Evolutionary conservation across 805 yeast species (phyloP), one percentile per base, ranked within the genome.

Genomic region (Candida coquimbonensis): DNA sequence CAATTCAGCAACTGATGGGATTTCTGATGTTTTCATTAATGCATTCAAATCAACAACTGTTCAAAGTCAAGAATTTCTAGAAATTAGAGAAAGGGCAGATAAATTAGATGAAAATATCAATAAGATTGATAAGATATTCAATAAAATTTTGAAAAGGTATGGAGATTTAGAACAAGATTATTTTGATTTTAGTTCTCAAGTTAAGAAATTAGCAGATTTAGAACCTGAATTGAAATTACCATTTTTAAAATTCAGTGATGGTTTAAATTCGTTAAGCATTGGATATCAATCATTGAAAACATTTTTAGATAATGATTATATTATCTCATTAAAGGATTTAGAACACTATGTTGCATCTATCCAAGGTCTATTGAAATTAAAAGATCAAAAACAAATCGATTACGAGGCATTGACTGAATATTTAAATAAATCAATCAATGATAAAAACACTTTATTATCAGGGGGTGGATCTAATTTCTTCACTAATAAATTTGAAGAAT

Each of bases 1-100:
- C 7, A 44, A 42, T 17, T 42, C 54, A 13, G 53, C 57, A 7
- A 55, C 60, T 3, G 99, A 93, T 42, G 80, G 87, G 13, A 74
- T 91, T n/a, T 81, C 96, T 0, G 99, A 91, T 59, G 83, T 86
- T 3, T 80, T 93, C 38, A 85, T 91, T 83, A 91, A 91, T 60
- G 95, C 95, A n/a, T 87, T 91, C 59, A 83, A 91, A 46, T 82
- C 87, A 41, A 81, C 83, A 6, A 70, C 75, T 40, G 66, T 71
- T 42, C 87, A 81, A 55, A 79, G 77, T 50, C 79, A 83, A 39
- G 96, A 87, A 57, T 87, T 91, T 54, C 72, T 82, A 42, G 93
- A 84, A 53, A 88, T 91, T 37, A 80, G 79, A 53, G 96, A 88
- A 55, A 79, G 85, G 52, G 77, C 90, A 19, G 87, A 85, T 54